These are phyloP conservation scores for Monilinia vaccinii-corymbosi DNA, from an alignment of 2,329 filamentous ascomycete genomes.

Conservation along the genomic window DNA sequence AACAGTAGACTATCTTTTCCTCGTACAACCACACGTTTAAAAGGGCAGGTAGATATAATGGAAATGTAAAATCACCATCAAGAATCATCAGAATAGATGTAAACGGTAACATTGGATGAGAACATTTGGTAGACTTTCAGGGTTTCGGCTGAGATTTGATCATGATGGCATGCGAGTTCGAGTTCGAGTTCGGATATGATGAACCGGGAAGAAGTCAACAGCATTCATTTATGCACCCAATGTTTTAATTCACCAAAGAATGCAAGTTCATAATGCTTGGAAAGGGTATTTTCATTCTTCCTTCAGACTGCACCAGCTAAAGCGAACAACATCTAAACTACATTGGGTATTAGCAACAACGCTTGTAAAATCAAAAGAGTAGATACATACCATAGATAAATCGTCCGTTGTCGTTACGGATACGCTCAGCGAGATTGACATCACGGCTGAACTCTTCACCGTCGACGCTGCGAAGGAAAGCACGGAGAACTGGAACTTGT, in stretches of 20 bases:
- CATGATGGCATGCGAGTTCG: not conserved
- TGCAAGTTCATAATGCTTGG: not conserved
- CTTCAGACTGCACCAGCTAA: constrained; percentile 7
- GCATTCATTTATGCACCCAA: not conserved
- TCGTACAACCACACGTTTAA: too few relatives aligned
- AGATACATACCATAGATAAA: constrained; percentile 32
- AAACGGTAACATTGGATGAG: too few relatives aligned
- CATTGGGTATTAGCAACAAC: not conserved
- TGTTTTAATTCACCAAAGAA: not conserved
- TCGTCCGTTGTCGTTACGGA: constrained; percentile 33
- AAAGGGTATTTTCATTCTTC: constrained; percentile 3
- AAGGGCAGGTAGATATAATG: too few relatives aligned
- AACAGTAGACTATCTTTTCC: too few relatives aligned
- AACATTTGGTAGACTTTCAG: too few relatives aligned
- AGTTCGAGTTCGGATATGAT: not conserved
- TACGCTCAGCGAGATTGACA: constrained; percentile 36
- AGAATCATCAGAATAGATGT: too few relatives aligned
- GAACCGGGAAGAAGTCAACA: not conserved
- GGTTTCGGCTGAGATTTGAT: not conserved
- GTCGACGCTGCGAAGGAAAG: constrained; percentile 28
- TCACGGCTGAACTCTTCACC: constrained; percentile 31
- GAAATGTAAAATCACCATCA: too few relatives aligned
- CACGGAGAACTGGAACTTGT: constrained; percentile 35
- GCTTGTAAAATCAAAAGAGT: not conserved
- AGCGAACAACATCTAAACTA: constrained; percentile 5